phyloP scores from a whole-genome alignment of 768 basidiomycete genomes.

The Russula ochroleuca region DNA sequence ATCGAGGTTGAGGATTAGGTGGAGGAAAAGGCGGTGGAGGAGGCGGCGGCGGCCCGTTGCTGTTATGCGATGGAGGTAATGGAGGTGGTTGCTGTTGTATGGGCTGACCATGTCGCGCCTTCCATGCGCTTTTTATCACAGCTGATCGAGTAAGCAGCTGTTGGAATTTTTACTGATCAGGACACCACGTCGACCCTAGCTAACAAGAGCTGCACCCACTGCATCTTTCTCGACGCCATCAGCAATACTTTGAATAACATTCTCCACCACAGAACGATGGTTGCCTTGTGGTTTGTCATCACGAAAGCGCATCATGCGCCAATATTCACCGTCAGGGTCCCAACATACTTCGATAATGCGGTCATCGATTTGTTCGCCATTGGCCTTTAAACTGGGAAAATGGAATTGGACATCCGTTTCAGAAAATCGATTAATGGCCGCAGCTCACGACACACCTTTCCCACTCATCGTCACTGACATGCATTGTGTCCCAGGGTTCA shows the following conservation, averaged over 20 bases:
- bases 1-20: conserved; percentile 28
- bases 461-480: conserved; percentile 89
- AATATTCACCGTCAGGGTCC: conserved; percentile 60
- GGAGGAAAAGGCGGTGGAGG: conserved; percentile 22
- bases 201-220: conserved; percentile 44
- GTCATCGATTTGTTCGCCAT: conserved; percentile 87
- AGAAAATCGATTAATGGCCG: background rate
- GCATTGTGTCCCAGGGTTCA: conserved; percentile 81
- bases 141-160: conserved; percentile 66
- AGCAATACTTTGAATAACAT: conserved; percentile 84
- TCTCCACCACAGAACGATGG: conserved; percentile 76
- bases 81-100: conserved; percentile 18
- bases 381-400: conserved; percentile 65
- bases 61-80: conserved; percentile 28
- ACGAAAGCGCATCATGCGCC: conserved; percentile 91
- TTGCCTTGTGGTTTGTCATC: conserved; percentile 95
- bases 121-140: conserved; percentile 70
- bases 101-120: conserved; percentile 46
- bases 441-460: conserved; percentile 61
- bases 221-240: conserved; percentile 90
- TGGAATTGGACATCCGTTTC: background rate
- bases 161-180: background rate
- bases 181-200: background rate
- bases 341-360: conserved; percentile 93
- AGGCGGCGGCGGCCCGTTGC: conserved; percentile 25